Evolutionary conservation across 2,329 filamentous ascomycete genomes (phyloP).

Genomic region (Diplodia scrobiculata): DNA sequence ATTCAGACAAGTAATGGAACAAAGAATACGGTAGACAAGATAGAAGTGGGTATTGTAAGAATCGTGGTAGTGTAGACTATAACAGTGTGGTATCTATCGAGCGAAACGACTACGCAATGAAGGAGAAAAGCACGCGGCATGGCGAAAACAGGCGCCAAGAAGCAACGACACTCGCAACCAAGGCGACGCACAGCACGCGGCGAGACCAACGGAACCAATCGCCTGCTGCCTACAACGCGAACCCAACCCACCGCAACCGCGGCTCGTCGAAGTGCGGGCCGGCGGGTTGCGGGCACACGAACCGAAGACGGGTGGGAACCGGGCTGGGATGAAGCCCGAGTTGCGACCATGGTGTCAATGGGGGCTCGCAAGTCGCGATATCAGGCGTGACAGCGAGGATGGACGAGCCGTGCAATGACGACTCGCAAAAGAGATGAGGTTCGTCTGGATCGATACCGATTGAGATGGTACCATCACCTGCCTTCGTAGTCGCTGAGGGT

Average conservation of each 20-base stretch:
- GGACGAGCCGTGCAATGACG: constrained; percentile 3
- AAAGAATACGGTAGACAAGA: neutral
- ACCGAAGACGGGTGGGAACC: neutral
- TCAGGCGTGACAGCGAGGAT: constrained; percentile 4
- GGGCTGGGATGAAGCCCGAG: constrained; percentile 1
- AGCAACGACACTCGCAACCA: neutral
- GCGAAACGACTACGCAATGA: constrained; percentile 7
- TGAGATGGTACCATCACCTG: neutral
- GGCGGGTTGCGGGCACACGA: too few species aligned
- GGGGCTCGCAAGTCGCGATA: neutral
- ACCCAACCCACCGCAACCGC: neutral
- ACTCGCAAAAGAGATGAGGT: neutral
- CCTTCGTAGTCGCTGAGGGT: constrained; percentile 26
- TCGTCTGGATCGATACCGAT: neutral
- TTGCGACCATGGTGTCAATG: neutral
- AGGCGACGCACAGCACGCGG: neutral
- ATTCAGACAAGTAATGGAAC: too few species aligned
- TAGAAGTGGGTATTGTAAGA: constrained; percentile 1
- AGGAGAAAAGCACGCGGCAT: neutral
- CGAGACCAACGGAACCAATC: neutral
- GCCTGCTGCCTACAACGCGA: neutral
- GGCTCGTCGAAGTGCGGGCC: neutral
- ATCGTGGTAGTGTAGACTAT: neutral
- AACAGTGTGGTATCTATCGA: constrained; percentile 27
- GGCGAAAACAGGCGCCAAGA: neutral